Percentiles rank a stretch among this genome's conserved stretches.
These are phyloP conservation scores for Flaveria robusta DNA, from an alignment of 129 eudicot genomes.

Conservation along the genomic window DNA sequence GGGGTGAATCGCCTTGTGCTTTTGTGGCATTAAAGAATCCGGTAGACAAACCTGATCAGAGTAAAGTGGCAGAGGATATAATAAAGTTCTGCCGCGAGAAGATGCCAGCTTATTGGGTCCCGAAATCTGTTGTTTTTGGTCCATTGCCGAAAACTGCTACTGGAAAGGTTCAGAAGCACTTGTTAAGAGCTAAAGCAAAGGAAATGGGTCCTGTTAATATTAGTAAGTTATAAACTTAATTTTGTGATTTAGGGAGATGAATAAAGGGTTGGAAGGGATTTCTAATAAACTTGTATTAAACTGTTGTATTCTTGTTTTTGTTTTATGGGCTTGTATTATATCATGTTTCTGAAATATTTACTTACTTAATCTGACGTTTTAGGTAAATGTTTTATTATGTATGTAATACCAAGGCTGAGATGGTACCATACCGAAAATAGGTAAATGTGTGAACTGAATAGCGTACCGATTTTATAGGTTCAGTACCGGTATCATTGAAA, in stretches of 20 bases:
- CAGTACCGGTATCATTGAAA: too few species aligned
- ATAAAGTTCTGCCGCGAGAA: conserved; percentile 63
- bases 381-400: too few species aligned
- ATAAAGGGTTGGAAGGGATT: background rate
- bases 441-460: too few species aligned
- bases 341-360: background rate
- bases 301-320: background rate
- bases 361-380: background rate
- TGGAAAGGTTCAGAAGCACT: conserved; percentile 88
- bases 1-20: conserved; percentile 96
- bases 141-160: conserved; percentile 89
- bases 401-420: too few species aligned
- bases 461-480: too few species aligned
- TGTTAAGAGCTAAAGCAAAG: conserved; percentile 77
- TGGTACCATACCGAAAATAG: too few species aligned
- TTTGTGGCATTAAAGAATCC: conserved; percentile 65
- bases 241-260: background rate
- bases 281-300: background rate
- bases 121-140: conserved; percentile 75
- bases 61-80: conserved; percentile 57
- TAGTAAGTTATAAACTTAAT: conserved; percentile 50
- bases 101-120: conserved; percentile 82
- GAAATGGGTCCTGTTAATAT: conserved; percentile 73
- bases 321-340: background rate
- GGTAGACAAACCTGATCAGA: conserved; percentile 42